phyloP scores from a whole-genome alignment of 2,329 filamentous ascomycete species.

The Nannizzia gypsea region DNA sequence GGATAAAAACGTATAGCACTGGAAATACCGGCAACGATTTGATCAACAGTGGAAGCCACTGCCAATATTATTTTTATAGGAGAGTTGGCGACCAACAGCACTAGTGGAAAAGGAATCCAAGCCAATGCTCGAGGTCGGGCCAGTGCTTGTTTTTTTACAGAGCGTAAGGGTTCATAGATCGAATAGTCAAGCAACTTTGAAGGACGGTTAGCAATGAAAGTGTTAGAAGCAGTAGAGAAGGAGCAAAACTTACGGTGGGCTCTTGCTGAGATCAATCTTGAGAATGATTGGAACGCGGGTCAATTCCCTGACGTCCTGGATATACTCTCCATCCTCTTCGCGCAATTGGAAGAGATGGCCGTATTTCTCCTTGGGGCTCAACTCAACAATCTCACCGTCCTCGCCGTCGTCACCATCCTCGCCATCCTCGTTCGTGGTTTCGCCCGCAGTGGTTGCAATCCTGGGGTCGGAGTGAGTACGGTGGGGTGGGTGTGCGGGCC shows the following conservation, averaged over 20 bases:
- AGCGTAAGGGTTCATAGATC: constrained; percentile 41
- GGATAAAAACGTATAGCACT: not conserved
- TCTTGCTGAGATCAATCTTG: constrained; percentile 97
- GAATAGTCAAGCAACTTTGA: constrained; percentile 38
- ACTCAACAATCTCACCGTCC: no score
- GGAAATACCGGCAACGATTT: not conserved
- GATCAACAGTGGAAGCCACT: not conserved
- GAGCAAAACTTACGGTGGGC: constrained; percentile 69
- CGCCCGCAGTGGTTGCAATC: constrained; percentile 54
- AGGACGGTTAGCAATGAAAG: not conserved
- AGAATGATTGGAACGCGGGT: constrained; percentile 92
- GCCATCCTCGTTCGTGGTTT: constrained; percentile 53
- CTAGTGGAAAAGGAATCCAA: not conserved
- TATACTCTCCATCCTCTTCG: constrained; percentile 88
- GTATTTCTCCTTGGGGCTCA: constrained; percentile 71
- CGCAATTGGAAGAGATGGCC: constrained; percentile 76
- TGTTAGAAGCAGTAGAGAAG: not conserved
- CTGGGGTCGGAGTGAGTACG: constrained; percentile 92
- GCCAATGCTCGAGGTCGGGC: not conserved
- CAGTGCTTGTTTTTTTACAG: constrained; percentile 22
- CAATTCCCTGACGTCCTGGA: constrained; percentile 98
- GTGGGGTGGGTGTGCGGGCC: constrained; percentile 58
- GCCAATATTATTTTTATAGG: not conserved
- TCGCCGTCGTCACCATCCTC: no score
- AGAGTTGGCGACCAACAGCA: not conserved